Evolutionary conservation across 1,284 basidiomycete genomes (phyloP), one percentile per base, ranked within the genome.

Genomic region (Waitea zeae): DNA sequence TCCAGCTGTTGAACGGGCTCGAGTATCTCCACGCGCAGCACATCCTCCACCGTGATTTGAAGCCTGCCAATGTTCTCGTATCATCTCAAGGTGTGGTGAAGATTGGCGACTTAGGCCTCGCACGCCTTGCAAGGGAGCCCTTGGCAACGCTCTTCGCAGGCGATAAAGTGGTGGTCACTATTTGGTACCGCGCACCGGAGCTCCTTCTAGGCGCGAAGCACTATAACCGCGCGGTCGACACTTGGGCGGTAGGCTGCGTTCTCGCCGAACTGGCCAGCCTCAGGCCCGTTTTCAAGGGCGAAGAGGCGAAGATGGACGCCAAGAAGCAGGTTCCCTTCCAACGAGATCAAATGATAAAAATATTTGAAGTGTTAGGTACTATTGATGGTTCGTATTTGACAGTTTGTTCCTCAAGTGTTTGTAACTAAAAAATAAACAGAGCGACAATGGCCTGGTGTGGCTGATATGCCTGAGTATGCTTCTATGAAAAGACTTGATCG

Each of bases 91-190:
- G 95, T 0, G 71, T 89, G 12, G 92, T 99, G 49, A 98, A 98
- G 58, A 97, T 99, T 34, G 95, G 92, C 12, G 95, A 99, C 54
- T 62, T 98, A 1, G 95, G 95, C 20, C 69, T 98, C 5, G 95
- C 95, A 0, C 70, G 95, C 26, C 64, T 97, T 5, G 78, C 81
- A 35, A 74, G 82, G 42, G 72, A 82, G 37, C 90, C 90, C 3
- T 61, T 95, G 0, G 84, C 90, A 47, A 78, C 84, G 0, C 62
- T 95, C 2, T 75, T 86, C 52, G 70, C 74, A 1, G 88, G 88
- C 14, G 93, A 98, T 59, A 97, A 97, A 52, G 92, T 99, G 9
- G 95, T 99, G 22, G 95, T 99, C 2, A 98, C 95, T 0, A 97
- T 98, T 46, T 98, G 93, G 93, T 98, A 98, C 49, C 80, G 93